Conservation (phyloP, 306 rosid genomes). For the Vigna reflexopilosa region DNA sequence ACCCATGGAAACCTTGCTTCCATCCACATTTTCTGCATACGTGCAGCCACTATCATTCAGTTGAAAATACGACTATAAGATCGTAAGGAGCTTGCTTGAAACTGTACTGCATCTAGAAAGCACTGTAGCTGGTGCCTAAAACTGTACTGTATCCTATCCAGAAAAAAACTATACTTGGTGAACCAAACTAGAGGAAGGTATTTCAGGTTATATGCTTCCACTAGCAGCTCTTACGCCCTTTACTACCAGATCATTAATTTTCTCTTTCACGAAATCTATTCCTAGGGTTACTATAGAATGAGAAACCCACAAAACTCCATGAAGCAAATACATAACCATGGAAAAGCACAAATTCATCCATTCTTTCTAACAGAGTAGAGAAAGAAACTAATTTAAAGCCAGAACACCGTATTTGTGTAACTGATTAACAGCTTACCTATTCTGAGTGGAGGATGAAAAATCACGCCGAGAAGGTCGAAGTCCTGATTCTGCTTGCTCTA, state of each 20-base stretch:
- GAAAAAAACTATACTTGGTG: background rate
- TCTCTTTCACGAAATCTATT: conserved; percentile 42
- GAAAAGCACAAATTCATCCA: conserved; percentile 4
- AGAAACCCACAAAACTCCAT: conserved; percentile 17
- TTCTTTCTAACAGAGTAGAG: conserved; percentile 2
- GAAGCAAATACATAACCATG: background rate
- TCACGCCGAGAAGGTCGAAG: conserved; percentile 82
- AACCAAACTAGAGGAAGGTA: background rate
- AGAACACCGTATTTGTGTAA: background rate
- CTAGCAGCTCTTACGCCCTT: background rate
- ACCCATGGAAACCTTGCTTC: background rate
- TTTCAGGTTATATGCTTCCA: background rate
- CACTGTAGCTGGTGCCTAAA: background rate
- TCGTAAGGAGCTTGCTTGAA: background rate
- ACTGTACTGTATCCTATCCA: background rate
- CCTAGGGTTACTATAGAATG: conserved; percentile 69
- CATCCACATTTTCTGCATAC: no score
- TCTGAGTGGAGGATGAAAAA: conserved; percentile 73
- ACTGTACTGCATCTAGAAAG: background rate
- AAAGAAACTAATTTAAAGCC: background rate
- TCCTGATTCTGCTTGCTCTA: conserved; percentile 95
- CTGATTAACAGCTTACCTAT: conserved; percentile 59
- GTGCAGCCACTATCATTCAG: background rate
- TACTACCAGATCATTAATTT: background rate
- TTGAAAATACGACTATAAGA: background rate